These are phyloP conservation scores for Iris pallida DNA, from an alignment of 116 monocot genomes.

Conservation along the genomic window DNA sequence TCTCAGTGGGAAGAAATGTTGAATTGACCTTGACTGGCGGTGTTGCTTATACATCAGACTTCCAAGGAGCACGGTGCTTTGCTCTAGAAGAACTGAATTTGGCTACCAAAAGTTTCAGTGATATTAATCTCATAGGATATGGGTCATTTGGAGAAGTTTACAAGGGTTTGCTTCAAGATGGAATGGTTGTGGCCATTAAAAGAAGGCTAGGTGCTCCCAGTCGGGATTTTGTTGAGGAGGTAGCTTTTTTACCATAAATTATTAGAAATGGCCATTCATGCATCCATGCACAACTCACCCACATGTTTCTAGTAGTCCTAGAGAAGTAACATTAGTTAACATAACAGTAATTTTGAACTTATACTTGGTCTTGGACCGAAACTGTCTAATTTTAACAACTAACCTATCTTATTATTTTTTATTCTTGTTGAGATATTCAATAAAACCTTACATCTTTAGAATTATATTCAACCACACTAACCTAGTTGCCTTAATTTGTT, in stretches of 20 bases:
- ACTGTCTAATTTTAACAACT: not conserved
- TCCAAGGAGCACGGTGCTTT: slow-evolving; percentile 51
- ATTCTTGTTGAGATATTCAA: not conserved
- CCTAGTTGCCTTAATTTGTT: too few species aligned
- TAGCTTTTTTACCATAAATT: slow-evolving; percentile 10
- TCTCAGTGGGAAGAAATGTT: slow-evolving; percentile 41
- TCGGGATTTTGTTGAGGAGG: slow-evolving; percentile 69
- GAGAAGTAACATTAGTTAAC: not conserved
- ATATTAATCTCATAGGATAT: slow-evolving; percentile 71
- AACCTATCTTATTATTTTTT: not conserved
- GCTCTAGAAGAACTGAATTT: slow-evolving; percentile 62
- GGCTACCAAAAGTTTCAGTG: slow-evolving; percentile 77
- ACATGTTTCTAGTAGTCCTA: not conserved
- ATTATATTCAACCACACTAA: not conserved
- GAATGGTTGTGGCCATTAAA: slow-evolving; percentile 86
- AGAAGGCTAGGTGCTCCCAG: slow-evolving; percentile 48
- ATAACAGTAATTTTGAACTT: not conserved
- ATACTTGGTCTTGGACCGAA: not conserved
- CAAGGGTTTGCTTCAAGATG: slow-evolving; percentile 93
- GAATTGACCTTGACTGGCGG: slow-evolving; percentile 36
- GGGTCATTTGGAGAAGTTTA: slow-evolving; percentile 89
- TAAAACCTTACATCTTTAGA: not conserved
- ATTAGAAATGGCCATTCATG: not conserved
- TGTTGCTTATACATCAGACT: slow-evolving; percentile 25
- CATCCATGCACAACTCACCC: not conserved